Conservation (phyloP, 1,139 yeast genomes). For the Yamadazyma trypodendri region DNA sequence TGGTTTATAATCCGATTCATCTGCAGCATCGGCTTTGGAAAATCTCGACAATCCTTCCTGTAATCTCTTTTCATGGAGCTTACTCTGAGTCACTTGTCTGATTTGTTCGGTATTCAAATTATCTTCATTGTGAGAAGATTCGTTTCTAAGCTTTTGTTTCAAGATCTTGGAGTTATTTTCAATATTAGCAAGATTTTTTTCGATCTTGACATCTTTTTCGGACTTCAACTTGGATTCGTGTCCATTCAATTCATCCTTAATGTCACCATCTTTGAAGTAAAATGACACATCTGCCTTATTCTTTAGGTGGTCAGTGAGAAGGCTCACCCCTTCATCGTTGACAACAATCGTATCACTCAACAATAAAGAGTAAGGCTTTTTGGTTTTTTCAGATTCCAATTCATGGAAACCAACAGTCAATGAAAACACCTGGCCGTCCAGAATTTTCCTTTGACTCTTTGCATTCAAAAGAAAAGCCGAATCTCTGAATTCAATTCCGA, state of each 20-base stretch:
- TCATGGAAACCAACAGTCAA: constrained; percentile 76
- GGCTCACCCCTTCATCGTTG: constrained; percentile 57
- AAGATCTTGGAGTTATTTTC: constrained; percentile 58
- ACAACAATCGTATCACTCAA: constrained; percentile 83
- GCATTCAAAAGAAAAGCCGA: constrained; percentile 69
- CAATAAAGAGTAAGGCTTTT: constrained; percentile 63
- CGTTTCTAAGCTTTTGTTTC: constrained; percentile 80
- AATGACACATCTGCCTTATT: constrained; percentile 75
- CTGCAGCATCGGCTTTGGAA: constrained; percentile 71
- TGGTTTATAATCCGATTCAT: constrained; percentile 63
- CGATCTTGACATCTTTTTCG: constrained; percentile 33
- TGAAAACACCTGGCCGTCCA: constrained; percentile 74
- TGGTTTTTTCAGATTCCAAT: constrained; percentile 47
- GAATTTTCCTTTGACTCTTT: constrained; percentile 68
- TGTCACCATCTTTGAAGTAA: constrained; percentile 72
- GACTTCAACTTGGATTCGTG: constrained; percentile 25
- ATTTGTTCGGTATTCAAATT: constrained; percentile 66
- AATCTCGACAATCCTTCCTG: constrained; percentile 81
- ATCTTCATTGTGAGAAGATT: constrained; percentile 69
- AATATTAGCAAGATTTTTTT: constrained; percentile 29
- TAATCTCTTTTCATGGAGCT: constrained; percentile 80
- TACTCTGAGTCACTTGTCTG: constrained; percentile 79
- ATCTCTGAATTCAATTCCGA: constrained; percentile 91
- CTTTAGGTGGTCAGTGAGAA: constrained; percentile 76
- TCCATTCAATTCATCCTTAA: constrained; percentile 20